Conservation (phyloP, 768 basidiomycete species). For the Clavaria fumosa region DNA sequence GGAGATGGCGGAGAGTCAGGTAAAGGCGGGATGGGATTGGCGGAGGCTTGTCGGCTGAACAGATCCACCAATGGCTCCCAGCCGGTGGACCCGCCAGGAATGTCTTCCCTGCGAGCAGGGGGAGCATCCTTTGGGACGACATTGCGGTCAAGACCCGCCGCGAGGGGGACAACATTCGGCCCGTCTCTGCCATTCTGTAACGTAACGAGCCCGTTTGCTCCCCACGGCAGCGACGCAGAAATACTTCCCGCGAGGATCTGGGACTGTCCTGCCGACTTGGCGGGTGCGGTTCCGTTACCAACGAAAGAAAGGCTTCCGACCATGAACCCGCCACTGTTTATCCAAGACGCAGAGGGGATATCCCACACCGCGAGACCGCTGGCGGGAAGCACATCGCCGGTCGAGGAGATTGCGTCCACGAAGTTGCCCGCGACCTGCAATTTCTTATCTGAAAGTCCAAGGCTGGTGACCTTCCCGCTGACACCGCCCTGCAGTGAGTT, state of each 20-base stretch:
- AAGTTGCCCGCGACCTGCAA: constrained; percentile 69
- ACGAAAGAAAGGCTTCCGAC: constrained; percentile 57
- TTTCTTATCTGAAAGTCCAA: constrained; percentile 34
- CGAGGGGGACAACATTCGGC: constrained; percentile 47
- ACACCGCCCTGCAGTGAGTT: constrained; percentile 54
- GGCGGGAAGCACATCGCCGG: constrained; percentile 20
- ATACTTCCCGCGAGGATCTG: constrained; percentile 65
- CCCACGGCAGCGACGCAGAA: constrained; percentile 38
- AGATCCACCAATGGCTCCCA: constrained; percentile 33
- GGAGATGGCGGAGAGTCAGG: constrained; percentile 38
- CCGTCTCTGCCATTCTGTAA: constrained; percentile 50
- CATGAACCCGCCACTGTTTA: constrained; percentile 59
- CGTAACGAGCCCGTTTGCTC: constrained; percentile 68
- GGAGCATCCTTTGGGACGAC: constrained; percentile 20
- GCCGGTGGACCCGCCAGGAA: constrained; percentile 12
- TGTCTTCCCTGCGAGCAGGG: constrained; percentile 22
- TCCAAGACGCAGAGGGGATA: constrained; percentile 43
- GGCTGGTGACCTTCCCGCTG: constrained; percentile 53
- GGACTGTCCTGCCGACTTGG: constrained; percentile 11
- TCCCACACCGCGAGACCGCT: constrained; percentile 73
- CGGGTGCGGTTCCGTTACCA: constrained; percentile 42
- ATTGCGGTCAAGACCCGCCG: constrained; percentile 34
- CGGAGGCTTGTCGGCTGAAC: constrained; percentile 40
- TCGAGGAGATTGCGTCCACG: constrained; percentile 26
- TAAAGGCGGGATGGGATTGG: constrained; percentile 32